Evolutionary conservation across 768 basidiomycete species (phyloP), one percentile per base, ranked within the genome.

Genomic region (Boletus coccyginus): DNA sequence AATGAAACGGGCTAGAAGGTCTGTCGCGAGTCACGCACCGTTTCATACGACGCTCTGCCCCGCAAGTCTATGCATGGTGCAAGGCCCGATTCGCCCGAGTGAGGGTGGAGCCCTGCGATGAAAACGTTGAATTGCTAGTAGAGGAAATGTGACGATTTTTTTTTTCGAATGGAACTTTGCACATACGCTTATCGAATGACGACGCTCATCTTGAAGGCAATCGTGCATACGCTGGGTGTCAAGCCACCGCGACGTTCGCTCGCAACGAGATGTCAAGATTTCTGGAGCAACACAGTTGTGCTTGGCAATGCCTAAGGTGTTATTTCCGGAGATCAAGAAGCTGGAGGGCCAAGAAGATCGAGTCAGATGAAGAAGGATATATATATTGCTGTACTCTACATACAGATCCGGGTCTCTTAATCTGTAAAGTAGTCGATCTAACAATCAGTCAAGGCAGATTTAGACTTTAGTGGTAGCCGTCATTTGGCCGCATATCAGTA

Each of bases 101-200:
- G 7, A 42, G 60, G n/a, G 57, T 53, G 0, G 35, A 48, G 10
- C 55, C 56, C 5, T 64, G 65, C 63, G 12, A 13, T 0, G 69
- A 69, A 24, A 67, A 68, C 49, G 62, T 69, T 13, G 48, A 51
- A 5, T 49, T 69, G 1, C 46, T 70, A 13, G 29, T 46, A n/a
- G 66, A 69, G 50, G 68, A 70, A 50, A 71, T 70, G 68, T 47
- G 61, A 4, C 41, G 61, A 0, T n/a, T 67, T 61, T 33, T 38
- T 68, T 33, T 33, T 33, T 10, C 10, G 32, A 33, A 10, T 10
- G 1, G 3, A 40, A 14, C 59, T 27, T 5, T 27, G 27, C 5
- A 27, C 5, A 27, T 27, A 27, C 27, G 27, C 17, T 7, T 16
- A 29, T 50, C 40, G 2, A 19, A 3, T 16, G 27, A 47, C 8